Base-by-base conservation (phyloP, 306 rosid species). In the Pterocarpus macrocarpus region DNA sequence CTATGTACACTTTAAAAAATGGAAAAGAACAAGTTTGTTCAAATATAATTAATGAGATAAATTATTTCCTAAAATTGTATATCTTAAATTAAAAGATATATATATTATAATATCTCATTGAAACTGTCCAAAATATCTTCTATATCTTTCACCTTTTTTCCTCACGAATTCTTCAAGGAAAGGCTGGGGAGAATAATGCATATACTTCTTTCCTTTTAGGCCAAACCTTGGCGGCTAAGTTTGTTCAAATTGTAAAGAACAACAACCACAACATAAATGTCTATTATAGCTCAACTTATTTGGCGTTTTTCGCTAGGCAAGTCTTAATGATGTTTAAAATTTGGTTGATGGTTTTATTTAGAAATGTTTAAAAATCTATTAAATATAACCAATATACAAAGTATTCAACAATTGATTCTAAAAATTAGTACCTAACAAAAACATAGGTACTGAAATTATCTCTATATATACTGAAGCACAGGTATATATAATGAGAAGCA, bases 201-300 rank as follows among this genome's bases (percentile, higher is more conserved):
- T 39, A 13, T 7, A 9, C 36, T 59, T 41, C 32, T 71, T 39
- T 43, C 32, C 33, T 53, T 81, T 75, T 1, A 7, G 4, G 56
- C 13, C 41, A 65, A 81, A 81, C 39, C 71, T 82, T 82, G 68
- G 72, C 30, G 5, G 39, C 33, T 59, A 75, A 58, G 81, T 59
- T 75, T 82, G 17, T 58, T 7, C 16, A 78, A 45, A 30, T 11
- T 58, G 32, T 70, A 28, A 70, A 55, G 57, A 55, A 17, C 61
- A 55, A 69, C 8, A 34, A 57, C 61, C 5, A 14, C 62, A 66
- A 35, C 8, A 13, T 14, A 58, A 34, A 38, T 57, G 70, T 47
- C 57, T 47, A 58, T 22, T 75, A 8, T 58, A 35, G n/a, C 69
- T 22, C 32, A 80, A 62, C 49, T 70, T 33, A 65, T 33, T 32